Conservation (phyloP, 1,284 basidiomycete genomes). For the Gomphus bonarii region DNA sequence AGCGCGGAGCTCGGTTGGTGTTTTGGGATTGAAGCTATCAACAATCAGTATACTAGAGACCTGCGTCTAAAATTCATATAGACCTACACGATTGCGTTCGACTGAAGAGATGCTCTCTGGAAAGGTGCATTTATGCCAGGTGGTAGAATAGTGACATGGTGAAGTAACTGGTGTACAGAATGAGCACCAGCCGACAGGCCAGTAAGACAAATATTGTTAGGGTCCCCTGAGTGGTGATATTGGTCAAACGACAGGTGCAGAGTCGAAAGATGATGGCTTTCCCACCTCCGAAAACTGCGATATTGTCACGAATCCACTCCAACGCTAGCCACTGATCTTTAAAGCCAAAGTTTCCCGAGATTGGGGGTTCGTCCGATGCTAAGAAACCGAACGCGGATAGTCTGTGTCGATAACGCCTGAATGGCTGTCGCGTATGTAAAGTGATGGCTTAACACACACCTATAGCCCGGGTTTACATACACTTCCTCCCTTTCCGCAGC, state of each 20-base stretch:
- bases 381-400: conserved; percentile 68
- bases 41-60: not conserved
- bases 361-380: conserved; percentile 44
- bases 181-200: conserved; percentile 70
- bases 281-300: conserved; percentile 47
- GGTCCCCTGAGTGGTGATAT: conserved; percentile 35
- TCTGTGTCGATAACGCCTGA: conserved; percentile 19
- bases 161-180: conserved; percentile 64
- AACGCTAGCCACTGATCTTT: conserved; percentile 66
- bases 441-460: not conserved
- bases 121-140: conserved; percentile 49
- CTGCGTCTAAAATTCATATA: not conserved
- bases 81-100: conserved; percentile 59
- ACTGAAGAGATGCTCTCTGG: conserved; percentile 53
- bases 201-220: conserved; percentile 46
- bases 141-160: conserved; percentile 57
- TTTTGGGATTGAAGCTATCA: conserved; percentile 41
- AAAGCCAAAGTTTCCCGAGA: conserved; percentile 69
- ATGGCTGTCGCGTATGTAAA: not conserved
- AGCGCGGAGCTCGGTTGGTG: conserved; percentile 40
- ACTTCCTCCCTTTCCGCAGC: conserved; percentile 54
- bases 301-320: conserved; percentile 51
- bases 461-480: conserved; percentile 64
- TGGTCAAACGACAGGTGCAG: not conserved
- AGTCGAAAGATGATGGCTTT: not conserved